Conservation (phyloP, 2,329 filamentous ascomycete genomes). For the Penicillium sp. region DNA sequence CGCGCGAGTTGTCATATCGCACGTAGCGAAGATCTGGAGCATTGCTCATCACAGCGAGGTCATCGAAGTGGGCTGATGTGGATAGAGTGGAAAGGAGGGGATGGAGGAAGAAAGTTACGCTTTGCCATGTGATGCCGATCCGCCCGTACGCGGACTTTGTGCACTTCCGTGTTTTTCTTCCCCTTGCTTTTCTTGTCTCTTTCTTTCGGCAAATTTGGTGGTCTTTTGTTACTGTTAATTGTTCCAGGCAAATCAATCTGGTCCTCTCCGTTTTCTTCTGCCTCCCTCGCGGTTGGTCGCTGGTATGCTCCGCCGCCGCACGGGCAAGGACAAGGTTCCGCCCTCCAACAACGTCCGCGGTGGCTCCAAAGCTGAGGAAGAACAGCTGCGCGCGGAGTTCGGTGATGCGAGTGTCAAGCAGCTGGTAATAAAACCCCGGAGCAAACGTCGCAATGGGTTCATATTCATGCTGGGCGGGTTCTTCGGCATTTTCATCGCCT, state of each 20-base stretch:
- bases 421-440: constrained; percentile 42
- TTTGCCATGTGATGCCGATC: constrained; percentile 29
- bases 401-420: constrained; percentile 25
- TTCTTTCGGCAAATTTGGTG: constrained; percentile 1
- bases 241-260: constrained; percentile 4
- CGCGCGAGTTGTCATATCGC: constrained; percentile 59
- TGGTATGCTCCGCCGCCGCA: constrained; percentile 43
- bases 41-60: constrained; percentile 31
- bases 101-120: constrained; percentile 7
- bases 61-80: constrained; percentile 17
- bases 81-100: constrained; percentile 1
- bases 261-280: constrained; percentile 1
- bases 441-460: constrained; percentile 74
- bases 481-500: constrained; percentile 84
- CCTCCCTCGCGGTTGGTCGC: constrained; percentile 19
- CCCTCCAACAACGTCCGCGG: constrained; percentile 21
- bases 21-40: constrained; percentile 52
- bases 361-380: constrained; percentile 19
- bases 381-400: constrained; percentile 21
- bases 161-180: constrained; percentile 12
- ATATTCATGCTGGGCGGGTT: constrained; percentile 85
- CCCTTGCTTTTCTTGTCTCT: constrained; percentile 6
- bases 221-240: not conserved
- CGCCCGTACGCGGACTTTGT: constrained; percentile 12
- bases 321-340: constrained; percentile 37